These are phyloP conservation scores for Xanthoparmelia taractica DNA, from an alignment of 495 filamentous ascomycete genomes.

Conservation along the genomic window DNA sequence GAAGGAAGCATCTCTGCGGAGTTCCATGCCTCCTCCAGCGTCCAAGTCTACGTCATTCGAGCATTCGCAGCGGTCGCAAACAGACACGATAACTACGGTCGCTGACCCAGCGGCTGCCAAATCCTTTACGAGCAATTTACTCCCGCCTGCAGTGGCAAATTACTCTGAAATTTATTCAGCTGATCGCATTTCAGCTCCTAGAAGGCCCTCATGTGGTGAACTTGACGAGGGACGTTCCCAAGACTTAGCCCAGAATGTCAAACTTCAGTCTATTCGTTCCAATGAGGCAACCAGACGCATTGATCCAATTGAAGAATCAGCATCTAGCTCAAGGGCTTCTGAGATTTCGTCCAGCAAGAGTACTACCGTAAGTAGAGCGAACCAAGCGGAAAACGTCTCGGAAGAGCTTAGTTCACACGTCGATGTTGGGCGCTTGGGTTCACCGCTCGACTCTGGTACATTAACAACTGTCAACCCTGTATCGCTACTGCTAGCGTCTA, in stretches of 20 bases:
- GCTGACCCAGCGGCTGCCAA: background rate
- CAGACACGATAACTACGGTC: background rate
- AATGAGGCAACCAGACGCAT: background rate
- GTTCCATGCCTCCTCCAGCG: slow-evolving; percentile 5
- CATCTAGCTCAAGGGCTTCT: slow-evolving; percentile 8
- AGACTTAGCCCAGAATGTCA: background rate
- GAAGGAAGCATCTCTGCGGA: background rate
- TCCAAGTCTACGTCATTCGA: slow-evolving; percentile 1
- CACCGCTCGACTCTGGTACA: background rate
- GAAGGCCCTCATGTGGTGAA: background rate
- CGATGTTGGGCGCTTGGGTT: background rate
- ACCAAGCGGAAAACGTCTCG: background rate
- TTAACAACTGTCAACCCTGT: background rate
- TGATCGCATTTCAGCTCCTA: slow-evolving; percentile 11
- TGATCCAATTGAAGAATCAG: background rate
- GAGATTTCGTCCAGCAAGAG: background rate
- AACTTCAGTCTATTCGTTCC: background rate
- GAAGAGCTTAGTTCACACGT: background rate
- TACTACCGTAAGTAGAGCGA: background rate
- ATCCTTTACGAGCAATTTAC: background rate
- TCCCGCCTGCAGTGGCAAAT: no score
- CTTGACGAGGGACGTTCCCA: background rate
- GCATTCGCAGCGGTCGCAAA: background rate
- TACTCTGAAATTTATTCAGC: background rate
- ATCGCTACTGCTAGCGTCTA: slow-evolving; percentile 1